phyloP scores from a whole-genome alignment of 2,329 filamentous ascomycete species.

The Sporothrix brunneoviolacea region DNA sequence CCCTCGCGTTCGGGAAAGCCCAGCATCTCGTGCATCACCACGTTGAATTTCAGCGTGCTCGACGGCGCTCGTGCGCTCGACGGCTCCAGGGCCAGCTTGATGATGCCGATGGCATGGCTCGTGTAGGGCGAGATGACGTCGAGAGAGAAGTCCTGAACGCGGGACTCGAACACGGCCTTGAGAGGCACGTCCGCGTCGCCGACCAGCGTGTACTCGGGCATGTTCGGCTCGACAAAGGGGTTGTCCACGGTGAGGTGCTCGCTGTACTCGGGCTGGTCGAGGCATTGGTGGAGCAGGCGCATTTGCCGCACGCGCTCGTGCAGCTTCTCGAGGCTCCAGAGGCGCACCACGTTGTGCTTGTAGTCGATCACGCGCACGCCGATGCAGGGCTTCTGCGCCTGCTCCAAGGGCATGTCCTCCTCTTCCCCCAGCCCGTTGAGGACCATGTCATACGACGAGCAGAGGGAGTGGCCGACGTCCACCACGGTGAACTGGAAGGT shows the following conservation, averaged over 20 bases:
- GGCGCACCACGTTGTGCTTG: conserved; percentile 73
- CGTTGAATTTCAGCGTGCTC: conserved; percentile 93
- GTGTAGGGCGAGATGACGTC: conserved; percentile 93
- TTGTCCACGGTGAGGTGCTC: conserved; percentile 83
- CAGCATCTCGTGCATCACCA: conserved; percentile 93
- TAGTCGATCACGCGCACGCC: conserved; percentile 88
- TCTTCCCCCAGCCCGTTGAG: conserved; percentile 87
- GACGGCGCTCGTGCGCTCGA: conserved; percentile 88
- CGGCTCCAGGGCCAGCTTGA: conserved; percentile 85
- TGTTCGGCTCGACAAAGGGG: conserved; percentile 83
- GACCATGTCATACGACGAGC: conserved; percentile 94
- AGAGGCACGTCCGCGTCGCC: conserved; percentile 91
- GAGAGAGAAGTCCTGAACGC: conserved; percentile 87
- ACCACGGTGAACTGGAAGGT: conserved; percentile 93
- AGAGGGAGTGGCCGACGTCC: conserved; percentile 78
- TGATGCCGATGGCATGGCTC: conserved; percentile 79
- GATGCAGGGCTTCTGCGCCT: conserved; percentile 80
- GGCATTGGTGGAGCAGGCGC: conserved; percentile 95
- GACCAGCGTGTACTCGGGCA: conserved; percentile 86
- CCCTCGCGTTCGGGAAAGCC: conserved; percentile 95
- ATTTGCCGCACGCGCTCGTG: conserved; percentile 81
- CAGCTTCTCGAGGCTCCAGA: conserved; percentile 94
- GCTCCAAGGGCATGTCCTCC: conserved; percentile 71
- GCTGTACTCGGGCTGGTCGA: conserved; percentile 89
- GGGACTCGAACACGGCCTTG: conserved; percentile 85